Evolutionary conservation across 2,329 filamentous ascomycete genomes (phyloP).

Genomic region (Allantophomopsis cytisporea): DNA sequence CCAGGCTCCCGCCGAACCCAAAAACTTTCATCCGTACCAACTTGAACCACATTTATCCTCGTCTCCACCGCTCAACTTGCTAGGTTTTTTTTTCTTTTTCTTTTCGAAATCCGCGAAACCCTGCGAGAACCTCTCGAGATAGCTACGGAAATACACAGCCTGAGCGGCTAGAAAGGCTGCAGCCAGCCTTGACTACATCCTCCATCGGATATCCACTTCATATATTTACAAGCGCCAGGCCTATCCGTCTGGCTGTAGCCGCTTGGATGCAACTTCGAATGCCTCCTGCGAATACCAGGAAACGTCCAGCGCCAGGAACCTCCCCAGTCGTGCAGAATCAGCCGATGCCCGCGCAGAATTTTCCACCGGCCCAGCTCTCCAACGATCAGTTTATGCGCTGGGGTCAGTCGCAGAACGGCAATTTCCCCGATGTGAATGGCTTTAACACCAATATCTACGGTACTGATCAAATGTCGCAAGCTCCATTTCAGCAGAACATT

Average conservation of each 20-base stretch:
- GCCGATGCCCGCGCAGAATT: conserved; percentile 34
- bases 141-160: not conserved
- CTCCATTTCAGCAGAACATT: conserved; percentile 11
- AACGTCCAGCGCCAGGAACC: conserved; percentile 61
- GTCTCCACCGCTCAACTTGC: too few species aligned
- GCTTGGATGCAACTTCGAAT: conserved; percentile 2
- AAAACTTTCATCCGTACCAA: too few species aligned
- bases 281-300: conserved; percentile 40
- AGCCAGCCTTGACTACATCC: conserved; percentile 13
- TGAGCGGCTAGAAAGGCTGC: conserved; percentile 13
- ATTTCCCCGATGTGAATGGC: conserved; percentile 19
- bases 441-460: conserved; percentile 14
- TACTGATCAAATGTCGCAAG: conserved; percentile 8
- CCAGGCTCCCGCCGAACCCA: too few species aligned
- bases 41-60: too few species aligned
- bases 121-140: conserved; percentile 3
- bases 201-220: too few species aligned
- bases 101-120: not conserved
- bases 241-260: conserved; percentile 1
- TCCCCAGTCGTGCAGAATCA: conserved; percentile 45
- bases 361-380: conserved; percentile 26
- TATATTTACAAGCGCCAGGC: not conserved
- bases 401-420: conserved; percentile 24
- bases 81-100: too few species aligned
- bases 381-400: conserved; percentile 41